Conservation (phyloP, 2,329 filamentous ascomycete genomes). For the Biscogniauxia marginata region DNA sequence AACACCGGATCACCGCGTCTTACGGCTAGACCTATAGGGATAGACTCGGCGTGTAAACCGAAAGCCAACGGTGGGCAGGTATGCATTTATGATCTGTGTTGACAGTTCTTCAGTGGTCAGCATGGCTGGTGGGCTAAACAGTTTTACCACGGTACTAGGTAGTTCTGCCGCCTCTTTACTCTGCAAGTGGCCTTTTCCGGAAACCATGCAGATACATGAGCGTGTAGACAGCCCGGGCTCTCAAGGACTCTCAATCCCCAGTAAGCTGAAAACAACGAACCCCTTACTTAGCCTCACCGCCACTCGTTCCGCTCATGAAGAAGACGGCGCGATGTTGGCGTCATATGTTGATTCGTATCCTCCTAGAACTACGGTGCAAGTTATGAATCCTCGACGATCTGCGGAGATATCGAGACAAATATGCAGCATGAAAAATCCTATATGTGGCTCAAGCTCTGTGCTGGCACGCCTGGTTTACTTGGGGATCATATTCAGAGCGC, state of each 20-base stretch:
- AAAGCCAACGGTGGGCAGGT: background rate
- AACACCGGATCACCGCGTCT: background rate
- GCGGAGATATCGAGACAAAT: background rate
- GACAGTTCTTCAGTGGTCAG: background rate
- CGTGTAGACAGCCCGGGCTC: background rate
- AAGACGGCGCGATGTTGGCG: background rate
- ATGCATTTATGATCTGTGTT: background rate
- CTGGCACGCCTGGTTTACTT: background rate
- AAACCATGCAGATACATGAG: background rate
- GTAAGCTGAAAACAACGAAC: background rate
- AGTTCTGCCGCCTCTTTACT: background rate
- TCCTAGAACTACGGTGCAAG: background rate
- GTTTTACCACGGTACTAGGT: background rate
- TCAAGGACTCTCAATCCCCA: background rate
- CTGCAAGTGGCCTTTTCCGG: background rate
- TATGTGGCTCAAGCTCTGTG: background rate
- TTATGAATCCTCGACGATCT: background rate
- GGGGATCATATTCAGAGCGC: background rate
- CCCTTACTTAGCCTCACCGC: background rate
- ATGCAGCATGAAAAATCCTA: background rate
- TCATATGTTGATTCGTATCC: background rate
- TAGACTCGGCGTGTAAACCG: background rate
- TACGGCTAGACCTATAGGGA: background rate
- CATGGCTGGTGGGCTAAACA: background rate
- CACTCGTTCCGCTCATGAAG: background rate